phyloP scores from a whole-genome alignment of 2,329 filamentous ascomycete species.

The Alternaria alternata region DNA sequence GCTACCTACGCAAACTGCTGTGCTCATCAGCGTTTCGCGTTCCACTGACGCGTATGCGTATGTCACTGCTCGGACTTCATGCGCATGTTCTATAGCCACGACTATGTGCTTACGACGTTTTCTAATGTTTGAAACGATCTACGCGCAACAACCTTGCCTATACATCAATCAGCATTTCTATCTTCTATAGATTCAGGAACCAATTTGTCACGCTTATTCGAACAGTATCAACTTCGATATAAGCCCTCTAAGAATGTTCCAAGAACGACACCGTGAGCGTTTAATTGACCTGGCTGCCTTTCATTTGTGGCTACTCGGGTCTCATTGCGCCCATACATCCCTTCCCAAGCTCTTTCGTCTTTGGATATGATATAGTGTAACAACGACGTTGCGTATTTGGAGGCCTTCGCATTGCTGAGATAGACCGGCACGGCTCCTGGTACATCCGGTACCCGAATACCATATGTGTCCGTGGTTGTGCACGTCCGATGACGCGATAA shows the following conservation, averaged over 20 bases:
- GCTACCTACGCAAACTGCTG: not conserved
- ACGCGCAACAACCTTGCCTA: not conserved
- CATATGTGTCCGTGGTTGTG: not conserved
- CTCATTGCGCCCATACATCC: constrained; percentile 50
- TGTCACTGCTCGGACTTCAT: not conserved
- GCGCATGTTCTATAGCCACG: not conserved
- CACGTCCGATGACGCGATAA: not conserved
- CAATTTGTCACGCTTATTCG: constrained; percentile 53
- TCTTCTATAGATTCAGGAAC: constrained; percentile 34
- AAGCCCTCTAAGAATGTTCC: constrained; percentile 53
- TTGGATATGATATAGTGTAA: not conserved
- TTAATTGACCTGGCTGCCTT: constrained; percentile 51
- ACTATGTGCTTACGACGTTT: not conserved
- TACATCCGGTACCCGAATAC: not conserved
- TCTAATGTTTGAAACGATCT: not conserved
- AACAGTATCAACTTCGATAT: constrained; percentile 47
- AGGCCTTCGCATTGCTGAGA: not conserved
- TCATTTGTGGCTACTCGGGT: constrained; percentile 44
- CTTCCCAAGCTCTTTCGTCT: not conserved
- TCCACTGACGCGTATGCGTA: not conserved
- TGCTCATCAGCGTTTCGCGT: not conserved
- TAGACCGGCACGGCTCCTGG: not conserved
- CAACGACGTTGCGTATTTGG: no score
- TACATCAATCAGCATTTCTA: not conserved
- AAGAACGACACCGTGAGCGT: constrained; percentile 44